Evolutionary conservation across 2,329 filamentous ascomycete species (phyloP), one percentile per base, ranked within the genome.

Genomic region (Huntiella decipiens): DNA sequence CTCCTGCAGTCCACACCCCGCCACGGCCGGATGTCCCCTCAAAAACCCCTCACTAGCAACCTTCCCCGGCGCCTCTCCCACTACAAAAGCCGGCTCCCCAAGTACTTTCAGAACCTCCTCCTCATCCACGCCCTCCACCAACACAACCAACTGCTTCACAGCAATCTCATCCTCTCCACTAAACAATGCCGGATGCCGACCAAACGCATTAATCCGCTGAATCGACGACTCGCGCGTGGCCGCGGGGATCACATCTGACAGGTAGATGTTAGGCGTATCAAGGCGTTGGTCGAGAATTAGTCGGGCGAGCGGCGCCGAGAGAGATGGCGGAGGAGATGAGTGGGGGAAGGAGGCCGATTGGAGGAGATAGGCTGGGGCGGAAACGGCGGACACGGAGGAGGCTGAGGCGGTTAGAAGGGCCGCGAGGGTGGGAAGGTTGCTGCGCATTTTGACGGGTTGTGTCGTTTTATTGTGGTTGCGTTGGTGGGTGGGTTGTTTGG

Each of bases 121-220:
- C 15, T 36, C 7, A 32, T 33, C 67, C 59, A 71, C 62, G 54
- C 76, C 73, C 55, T 78, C 68, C 43, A 79, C 61, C 53, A 74
- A 58, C 44, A 79, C 60, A 19, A 81, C 60, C 35, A 81, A 65
- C 58, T 82, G 75, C 44, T 44, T 43, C 17, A 34, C 32, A 1
- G 13, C 31, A 10, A 10, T 22, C 13, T 38, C 38, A 28, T 32
- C 31, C n/a, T 34, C 36, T 1, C 40, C 44, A 33, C 47, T 44
- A 22, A 49, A 49, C 12, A 49, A 36, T 33, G 43, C 36, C n/a
- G 47, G 47, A 17, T 40, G 33, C 17, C 47, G 40, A 31, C 47
- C 47, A 44, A 49, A 49, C 40, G 39, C 38, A 37, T 49, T 49
- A 36, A 49, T 46, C 17, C 44, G 40, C 6, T 44, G 36, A 39